A percentile compares a stretch with the other conserved stretches of the same genome.
Evolutionary conservation across 139 green algal species (phyloP).

Genomic region (Closterium sp.): DNA sequence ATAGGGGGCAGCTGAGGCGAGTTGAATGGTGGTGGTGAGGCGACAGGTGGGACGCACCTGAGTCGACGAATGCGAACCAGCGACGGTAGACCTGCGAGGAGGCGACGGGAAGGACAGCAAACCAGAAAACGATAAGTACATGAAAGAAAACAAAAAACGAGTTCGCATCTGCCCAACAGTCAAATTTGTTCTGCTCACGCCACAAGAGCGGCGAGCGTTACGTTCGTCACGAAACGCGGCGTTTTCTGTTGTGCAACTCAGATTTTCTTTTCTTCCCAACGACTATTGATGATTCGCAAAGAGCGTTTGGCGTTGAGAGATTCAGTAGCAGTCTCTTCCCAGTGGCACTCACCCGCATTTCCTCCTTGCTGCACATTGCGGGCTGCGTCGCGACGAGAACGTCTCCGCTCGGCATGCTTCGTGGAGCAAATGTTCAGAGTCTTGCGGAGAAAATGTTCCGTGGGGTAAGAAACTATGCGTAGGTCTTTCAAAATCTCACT

Average conservation of each 20-base stretch:
- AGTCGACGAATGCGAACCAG: slow-evolving; percentile 31
- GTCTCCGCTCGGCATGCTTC: neutral
- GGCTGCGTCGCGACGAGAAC: neutral
- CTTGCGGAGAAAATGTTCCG: neutral
- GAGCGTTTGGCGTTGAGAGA: no score
- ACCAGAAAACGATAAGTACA: neutral
- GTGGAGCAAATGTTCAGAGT: neutral
- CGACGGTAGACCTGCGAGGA: slow-evolving; percentile 2
- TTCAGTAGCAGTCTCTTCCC: neutral
- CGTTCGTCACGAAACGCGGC: no score
- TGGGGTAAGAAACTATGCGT: neutral
- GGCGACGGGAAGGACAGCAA: neutral
- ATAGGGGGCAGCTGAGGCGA: no score
- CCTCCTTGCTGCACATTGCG: neutral
- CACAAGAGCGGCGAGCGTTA: no score
- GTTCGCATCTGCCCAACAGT: no score
- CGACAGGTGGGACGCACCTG: neutral
- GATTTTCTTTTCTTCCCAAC: no score
- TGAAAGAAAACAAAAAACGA: no score
- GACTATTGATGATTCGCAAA: no score
- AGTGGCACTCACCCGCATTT: neutral
- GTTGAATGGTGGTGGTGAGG: neutral
- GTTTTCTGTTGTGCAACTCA: no score
- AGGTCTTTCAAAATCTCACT: neutral
- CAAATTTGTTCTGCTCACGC: no score